Evolutionary conservation across 768 basidiomycete species (phyloP), one percentile per base, ranked within the genome.

Genomic region (Exidia glandulosa): DNA sequence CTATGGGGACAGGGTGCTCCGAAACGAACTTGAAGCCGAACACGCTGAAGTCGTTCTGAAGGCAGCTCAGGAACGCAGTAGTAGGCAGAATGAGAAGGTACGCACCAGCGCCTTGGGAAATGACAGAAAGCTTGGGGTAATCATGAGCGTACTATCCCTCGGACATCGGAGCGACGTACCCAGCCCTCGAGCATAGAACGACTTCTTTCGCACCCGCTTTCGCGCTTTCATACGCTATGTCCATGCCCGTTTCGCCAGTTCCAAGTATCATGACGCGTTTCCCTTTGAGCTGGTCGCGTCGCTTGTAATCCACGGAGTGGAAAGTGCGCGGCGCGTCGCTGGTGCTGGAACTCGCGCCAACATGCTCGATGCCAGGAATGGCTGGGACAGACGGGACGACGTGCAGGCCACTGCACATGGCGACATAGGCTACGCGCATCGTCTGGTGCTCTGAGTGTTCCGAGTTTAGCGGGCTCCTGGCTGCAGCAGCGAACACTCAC

Each of bases 171-270:
- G 5, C 6, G 6, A 37, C 70, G 48, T 61, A 77, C 77, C 81
- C 81, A 29, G 74, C 73, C 41, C 82, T 71, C 32, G 79, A 74
- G 63, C 82, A 83, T 32, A 85, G 69, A 6, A 77, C 75, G 0
- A 80, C 79, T 64, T 81, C 76, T 58, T 75, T 74, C 3, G 81
- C 79, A 2, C 76, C 76, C 0, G 79, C 78, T 63, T 83, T 78
- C 6, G 72, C 76, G 57, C 76, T 69, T 62, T 77, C 77, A 60
- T 78, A 78, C 32, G 76, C 80, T 19, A 85, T 67, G 63, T 85
- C 83, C 79, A 82, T 80, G 2, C 81, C 82, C 4, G 83, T 85
- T 67, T 85, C 83, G 2, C 83, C 83, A 10, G 77, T 79, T 0
- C 83, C 83, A 19, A 84, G 72, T 27, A 85, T 75, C 71, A 84